Percentiles rank a stretch among this genome's conserved stretches.
Conservation (phyloP, 495 filamentous ascomycete genomes). For the Trichocladium antarcticum region DNA sequence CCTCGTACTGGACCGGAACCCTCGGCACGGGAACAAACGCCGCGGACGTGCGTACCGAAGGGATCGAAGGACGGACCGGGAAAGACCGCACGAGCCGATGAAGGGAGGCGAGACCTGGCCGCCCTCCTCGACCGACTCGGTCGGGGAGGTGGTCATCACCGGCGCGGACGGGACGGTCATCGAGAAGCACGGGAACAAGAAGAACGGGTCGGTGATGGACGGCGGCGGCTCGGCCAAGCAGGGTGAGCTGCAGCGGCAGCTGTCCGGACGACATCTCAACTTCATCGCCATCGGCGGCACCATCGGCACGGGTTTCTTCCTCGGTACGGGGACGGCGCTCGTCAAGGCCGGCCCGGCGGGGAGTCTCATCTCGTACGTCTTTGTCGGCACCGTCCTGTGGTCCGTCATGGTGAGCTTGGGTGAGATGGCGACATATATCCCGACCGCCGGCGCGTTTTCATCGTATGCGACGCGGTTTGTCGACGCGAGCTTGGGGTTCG, state of each 20-base stretch:
- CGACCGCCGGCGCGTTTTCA: conserved; percentile 65
- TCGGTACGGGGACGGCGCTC: conserved; percentile 56
- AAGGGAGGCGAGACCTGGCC: neutral
- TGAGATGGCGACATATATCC: conserved; percentile 67
- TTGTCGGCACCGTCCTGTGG: conserved; percentile 55
- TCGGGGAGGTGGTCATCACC: neutral
- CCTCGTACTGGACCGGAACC: neutral
- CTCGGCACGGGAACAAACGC: no score
- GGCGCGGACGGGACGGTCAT: neutral
- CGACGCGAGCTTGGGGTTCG: conserved; percentile 64
- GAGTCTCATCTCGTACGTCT: conserved; percentile 57
- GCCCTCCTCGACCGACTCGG: conserved; percentile 1
- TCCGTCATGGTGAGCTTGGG: conserved; percentile 48
- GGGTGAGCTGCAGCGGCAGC: conserved; percentile 19
- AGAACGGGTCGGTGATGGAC: neutral
- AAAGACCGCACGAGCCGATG: neutral
- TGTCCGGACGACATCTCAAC: conserved; percentile 44
- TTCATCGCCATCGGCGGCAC: conserved; percentile 61
- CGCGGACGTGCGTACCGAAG: no score
- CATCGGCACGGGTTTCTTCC: conserved; percentile 66
- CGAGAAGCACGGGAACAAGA: conserved; percentile 1
- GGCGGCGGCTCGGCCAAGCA: conserved; percentile 10
- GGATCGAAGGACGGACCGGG: neutral
- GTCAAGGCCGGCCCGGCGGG: conserved; percentile 52
- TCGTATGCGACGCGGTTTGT: conserved; percentile 62